Conservation (phyloP, 306 rosid species). For the Pyrus communis region DNA sequence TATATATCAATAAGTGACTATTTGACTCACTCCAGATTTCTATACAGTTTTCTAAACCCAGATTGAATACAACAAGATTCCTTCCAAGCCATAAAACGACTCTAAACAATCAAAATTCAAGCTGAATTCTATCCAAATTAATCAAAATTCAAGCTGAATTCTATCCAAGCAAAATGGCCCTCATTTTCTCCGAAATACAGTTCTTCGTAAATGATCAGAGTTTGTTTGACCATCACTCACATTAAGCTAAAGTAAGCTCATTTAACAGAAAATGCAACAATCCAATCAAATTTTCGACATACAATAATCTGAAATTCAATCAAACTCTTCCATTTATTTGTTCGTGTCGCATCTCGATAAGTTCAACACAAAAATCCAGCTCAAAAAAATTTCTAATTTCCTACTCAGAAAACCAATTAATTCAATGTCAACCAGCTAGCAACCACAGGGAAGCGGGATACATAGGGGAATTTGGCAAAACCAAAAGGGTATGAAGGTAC, state of each 20-base stretch:
- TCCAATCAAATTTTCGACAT: too few species aligned
- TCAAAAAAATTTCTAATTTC: background rate
- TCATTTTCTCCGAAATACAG: background rate
- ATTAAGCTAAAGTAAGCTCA: background rate
- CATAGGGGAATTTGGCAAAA: background rate
- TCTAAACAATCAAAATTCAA: background rate
- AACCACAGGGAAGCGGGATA: background rate
- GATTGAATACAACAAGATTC: background rate
- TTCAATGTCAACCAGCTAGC: background rate
- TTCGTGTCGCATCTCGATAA: background rate
- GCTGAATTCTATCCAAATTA: background rate
- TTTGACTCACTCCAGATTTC: background rate
- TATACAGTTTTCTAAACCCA: background rate
- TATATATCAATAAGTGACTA: background rate
- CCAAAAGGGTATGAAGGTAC: background rate
- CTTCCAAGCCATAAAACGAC: background rate
- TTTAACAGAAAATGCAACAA: background rate
- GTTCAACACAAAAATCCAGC: background rate
- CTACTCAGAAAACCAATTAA: background rate
- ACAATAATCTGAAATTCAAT: background rate
- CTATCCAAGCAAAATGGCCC: background rate
- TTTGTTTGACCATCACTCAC: background rate
- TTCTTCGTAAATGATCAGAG: background rate
- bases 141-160: background rate
- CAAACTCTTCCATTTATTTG: background rate